Conservation (phyloP, 495 filamentous ascomycete genomes). For the Parathielavia appendiculata region DNA sequence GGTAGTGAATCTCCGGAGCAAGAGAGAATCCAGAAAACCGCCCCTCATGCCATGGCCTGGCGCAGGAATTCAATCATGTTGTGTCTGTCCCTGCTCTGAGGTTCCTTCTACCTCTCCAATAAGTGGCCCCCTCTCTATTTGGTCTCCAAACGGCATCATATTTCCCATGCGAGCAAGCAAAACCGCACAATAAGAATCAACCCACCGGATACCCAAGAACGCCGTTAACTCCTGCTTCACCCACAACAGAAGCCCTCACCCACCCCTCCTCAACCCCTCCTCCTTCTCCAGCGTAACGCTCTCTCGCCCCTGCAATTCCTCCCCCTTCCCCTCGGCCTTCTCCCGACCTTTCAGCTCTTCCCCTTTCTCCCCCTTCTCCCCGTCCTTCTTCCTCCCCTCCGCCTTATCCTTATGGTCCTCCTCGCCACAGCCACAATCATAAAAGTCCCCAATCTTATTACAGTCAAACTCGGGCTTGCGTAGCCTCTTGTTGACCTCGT, state of each 20-base stretch:
- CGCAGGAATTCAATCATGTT: too few species aligned
- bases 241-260: conserved; percentile 3
- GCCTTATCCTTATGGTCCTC: conserved; percentile 47
- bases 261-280: conserved; percentile 28
- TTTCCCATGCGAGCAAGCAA: not conserved
- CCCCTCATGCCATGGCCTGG: too few species aligned
- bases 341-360: conserved; percentile 7
- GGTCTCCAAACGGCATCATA: not conserved
- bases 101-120: too few species aligned
- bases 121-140: not conserved
- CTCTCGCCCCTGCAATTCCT: conserved; percentile 14
- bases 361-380: not conserved
- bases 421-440: conserved; percentile 92
- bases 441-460: conserved; percentile 80
- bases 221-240: not conserved
- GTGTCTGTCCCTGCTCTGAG: too few species aligned
- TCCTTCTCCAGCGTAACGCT: conserved; percentile 39
- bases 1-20: too few species aligned
- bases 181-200: not conserved
- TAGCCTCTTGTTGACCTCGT: conserved; percentile 85
- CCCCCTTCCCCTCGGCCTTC: conserved; percentile 3
- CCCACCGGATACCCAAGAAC: conserved; percentile 6
- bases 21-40: too few species aligned
- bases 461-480: conserved; percentile 83
- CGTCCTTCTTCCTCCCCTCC: not conserved